Evolutionary conservation across 768 basidiomycete species (phyloP), one percentile per base, ranked within the genome.

Genomic region (Serpula lacrymans): DNA sequence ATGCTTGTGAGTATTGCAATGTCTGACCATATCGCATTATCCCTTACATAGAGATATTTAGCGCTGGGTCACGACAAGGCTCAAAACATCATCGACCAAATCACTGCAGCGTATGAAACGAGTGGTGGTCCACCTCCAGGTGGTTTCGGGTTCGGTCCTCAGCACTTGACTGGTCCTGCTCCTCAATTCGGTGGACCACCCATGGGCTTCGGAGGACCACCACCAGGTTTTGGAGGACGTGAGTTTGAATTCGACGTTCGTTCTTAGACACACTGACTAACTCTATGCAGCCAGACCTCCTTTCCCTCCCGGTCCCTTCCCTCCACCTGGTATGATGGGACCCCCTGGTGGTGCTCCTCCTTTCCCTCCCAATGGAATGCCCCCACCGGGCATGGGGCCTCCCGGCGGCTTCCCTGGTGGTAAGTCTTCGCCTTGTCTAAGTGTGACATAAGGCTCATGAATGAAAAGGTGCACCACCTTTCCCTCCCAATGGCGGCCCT

Each of bases 11-110:
- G 84, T 43, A 48, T 10, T 3, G 21, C 18, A 18, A 9, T 14
- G 13, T 24, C 27, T 7, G 14, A 22, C 39, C 21, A 2, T 18
- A n/a, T 13, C 14, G 4, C 10, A 1, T 32, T 11, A 20, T 39
- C 27, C 28, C 45, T 50, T 23, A 62, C 23, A 24, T 41, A n/a
- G n/a, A 49, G 11, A 41, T 34, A 31, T 43, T 42, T 52, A 89
- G 87, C 87, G 2, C 78, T 90, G 41, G 87, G 87, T 41, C 92
- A 97, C 65, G 94, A 98, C 75, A 95, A 95, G 64, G 94, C 95
- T 13, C 96, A 99, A 64, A 91, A 70, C 54, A 92, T 98, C 60
- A 98, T 99, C 60, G 95, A 99, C 76, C 90, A 95, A 64, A 98
- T 99, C 64, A 94, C 92, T 26, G 82, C 87, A 16, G 83, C 88